These are phyloP conservation scores for Botrytis hyacinthi DNA, from an alignment of 2,329 filamentous ascomycete species.

Conservation along the genomic window DNA sequence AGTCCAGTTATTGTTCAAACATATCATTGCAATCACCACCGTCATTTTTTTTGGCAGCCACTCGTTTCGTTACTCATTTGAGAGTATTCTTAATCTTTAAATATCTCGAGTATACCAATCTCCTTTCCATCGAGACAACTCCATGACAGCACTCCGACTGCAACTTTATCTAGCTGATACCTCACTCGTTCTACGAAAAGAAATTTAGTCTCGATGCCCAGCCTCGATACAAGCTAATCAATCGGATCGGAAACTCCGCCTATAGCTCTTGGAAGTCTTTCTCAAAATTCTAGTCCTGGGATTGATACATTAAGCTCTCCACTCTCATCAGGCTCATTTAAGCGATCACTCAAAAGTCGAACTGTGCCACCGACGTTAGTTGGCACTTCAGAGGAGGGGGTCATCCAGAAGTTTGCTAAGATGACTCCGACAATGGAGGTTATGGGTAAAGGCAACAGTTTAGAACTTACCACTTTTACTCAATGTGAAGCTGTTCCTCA, in stretches of 20 bases:
- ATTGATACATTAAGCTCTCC: not conserved
- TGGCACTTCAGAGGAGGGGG: conserved; percentile 7
- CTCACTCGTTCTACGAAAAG: not conserved
- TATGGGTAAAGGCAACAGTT: not conserved
- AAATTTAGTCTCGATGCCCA: not conserved
- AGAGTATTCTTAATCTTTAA: not conserved
- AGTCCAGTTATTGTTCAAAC: not conserved
- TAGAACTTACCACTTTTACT: conserved; percentile 7
- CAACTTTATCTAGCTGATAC: not conserved
- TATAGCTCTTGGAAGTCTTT: not conserved
- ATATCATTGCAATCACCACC: not conserved
- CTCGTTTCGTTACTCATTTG: not conserved
- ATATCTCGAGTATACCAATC: not conserved
- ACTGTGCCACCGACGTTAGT: not conserved
- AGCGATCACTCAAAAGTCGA: not conserved
- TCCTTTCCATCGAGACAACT: not conserved
- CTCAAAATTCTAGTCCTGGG: not conserved
- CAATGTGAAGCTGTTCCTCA: conserved; percentile 1
- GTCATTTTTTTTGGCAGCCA: conserved; percentile 2
- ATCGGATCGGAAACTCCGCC: not conserved
- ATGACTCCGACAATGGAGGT: not conserved
- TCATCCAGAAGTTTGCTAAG: not conserved
- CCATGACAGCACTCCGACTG: not conserved
- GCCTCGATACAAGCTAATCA: not conserved
- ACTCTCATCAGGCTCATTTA: not conserved